Evolutionary conservation across 2,329 filamentous ascomycete genomes (phyloP).

Genomic region (Colletotrichum aenigma): DNA sequence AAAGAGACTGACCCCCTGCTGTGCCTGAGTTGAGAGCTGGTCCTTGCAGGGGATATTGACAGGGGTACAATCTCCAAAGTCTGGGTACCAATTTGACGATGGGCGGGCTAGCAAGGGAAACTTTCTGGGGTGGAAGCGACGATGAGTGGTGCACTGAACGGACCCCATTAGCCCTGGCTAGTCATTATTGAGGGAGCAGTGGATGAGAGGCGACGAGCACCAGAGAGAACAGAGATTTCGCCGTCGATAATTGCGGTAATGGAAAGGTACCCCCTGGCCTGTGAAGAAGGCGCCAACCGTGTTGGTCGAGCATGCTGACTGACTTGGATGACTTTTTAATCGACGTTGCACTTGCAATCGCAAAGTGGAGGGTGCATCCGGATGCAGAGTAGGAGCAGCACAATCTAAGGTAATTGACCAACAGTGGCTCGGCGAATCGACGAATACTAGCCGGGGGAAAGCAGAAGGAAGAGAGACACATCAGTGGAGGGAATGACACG

Average conservation of each 20-base stretch:
- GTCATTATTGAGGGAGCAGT: neutral
- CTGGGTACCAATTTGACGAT: constrained; percentile 16
- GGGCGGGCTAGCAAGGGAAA: constrained; percentile 11
- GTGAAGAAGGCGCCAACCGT: neutral
- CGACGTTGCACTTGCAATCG: neutral
- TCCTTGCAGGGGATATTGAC: constrained; percentile 5
- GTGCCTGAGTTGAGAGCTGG: constrained; percentile 1
- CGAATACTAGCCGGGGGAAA: neutral
- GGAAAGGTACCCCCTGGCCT: neutral
- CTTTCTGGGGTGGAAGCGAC: neutral
- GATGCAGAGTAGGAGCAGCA: neutral
- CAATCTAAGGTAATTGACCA: neutral
- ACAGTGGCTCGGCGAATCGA: neutral
- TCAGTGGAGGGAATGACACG: neutral
- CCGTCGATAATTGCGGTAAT: neutral
- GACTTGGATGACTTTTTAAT: neutral
- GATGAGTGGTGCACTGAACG: neutral
- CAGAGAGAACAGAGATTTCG: neutral
- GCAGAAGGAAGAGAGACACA: neutral
- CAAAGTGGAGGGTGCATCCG: neutral
- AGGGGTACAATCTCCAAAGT: constrained; percentile 10
- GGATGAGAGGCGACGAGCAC: neutral
- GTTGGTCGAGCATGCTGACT: neutral
- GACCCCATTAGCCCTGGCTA: neutral
- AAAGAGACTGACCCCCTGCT: neutral